Evolutionary conservation across 75 land plant species (phyloP).

Genomic region (Larix kaempferi): DNA sequence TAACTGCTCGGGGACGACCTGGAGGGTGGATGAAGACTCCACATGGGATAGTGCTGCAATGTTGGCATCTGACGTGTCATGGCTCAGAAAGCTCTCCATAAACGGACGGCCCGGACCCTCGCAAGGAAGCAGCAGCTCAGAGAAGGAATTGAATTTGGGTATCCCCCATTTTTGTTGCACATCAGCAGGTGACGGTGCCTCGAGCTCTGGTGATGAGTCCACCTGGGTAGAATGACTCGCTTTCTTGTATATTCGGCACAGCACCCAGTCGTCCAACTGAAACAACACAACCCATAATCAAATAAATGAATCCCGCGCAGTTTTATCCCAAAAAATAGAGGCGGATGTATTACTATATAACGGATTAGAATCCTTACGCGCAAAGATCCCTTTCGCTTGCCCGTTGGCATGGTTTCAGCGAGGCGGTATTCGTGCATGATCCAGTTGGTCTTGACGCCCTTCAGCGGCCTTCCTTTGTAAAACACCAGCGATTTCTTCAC

Average conservation of each 20-base stretch:
- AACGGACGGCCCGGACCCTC: background rate
- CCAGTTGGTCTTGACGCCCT: constrained; percentile 30
- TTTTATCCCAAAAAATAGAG: too few species aligned
- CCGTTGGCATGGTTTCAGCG: background rate
- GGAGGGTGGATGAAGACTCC: too few species aligned
- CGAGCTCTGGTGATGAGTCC: background rate
- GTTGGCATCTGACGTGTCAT: too few species aligned
- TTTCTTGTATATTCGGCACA: constrained; percentile 28
- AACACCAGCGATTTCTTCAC: constrained; percentile 31
- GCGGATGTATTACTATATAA: too few species aligned
- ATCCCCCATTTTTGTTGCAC: too few species aligned
- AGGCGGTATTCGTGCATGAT: constrained; percentile 40
- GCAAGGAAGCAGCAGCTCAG: background rate
- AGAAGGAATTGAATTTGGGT: background rate
- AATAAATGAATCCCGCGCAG: too few species aligned
- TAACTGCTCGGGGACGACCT: too few species aligned
- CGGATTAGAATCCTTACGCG: constrained; percentile 22
- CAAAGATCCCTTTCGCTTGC: constrained; percentile 2
- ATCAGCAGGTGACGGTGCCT: too few species aligned
- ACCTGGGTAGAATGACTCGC: background rate
- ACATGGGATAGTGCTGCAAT: too few species aligned
- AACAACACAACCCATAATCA: background rate
- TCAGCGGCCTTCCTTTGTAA: constrained; percentile 19
- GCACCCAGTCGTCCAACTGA: constrained; percentile 31
- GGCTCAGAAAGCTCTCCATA: background rate